phyloP scores from a whole-genome alignment of 106 monocot species.

The Platanthera guangdongensis region DNA sequence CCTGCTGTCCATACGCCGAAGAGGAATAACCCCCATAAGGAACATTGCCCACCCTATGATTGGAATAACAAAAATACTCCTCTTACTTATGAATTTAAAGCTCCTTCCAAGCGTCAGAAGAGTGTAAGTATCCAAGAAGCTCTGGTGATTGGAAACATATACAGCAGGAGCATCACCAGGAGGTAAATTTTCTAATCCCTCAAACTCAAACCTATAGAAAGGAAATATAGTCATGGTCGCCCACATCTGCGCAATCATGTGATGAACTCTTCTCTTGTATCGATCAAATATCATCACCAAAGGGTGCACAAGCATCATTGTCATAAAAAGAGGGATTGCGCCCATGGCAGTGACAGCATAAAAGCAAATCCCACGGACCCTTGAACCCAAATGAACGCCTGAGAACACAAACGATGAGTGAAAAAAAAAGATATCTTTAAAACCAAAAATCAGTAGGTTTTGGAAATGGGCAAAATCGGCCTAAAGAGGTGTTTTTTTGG shows the following conservation, averaged over 20 bases:
- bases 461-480: too few relatives aligned
- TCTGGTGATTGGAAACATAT: conserved; percentile 95
- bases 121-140: conserved; percentile 92
- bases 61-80: conserved; percentile 67
- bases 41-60: conserved; percentile 94
- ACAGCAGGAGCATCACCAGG: conserved; percentile 43
- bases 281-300: conserved; percentile 72
- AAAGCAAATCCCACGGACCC: conserved; percentile 68
- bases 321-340: conserved; percentile 49
- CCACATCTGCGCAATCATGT: conserved; percentile 72
- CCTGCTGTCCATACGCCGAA: conserved; percentile 81
- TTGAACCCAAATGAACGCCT: conserved; percentile 44
- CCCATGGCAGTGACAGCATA: conserved; percentile 36
- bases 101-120: conserved; percentile 71
- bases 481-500: too few relatives aligned
- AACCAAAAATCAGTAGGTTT: too few relatives aligned
- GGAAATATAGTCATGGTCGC: conserved; percentile 53
- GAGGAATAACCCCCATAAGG: conserved; percentile 68
- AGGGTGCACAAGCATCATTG: conserved; percentile 70
- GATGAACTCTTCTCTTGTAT: conserved; percentile 54
- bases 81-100: conserved; percentile 98
- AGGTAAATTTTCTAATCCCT: conserved; percentile 81
- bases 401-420: neutral
- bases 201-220: conserved; percentile 59
- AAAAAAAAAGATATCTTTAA: neutral